A percentile compares a stretch with the other conserved stretches of the same genome.
Conservation (phyloP, 805 yeast species). For the Blastobotrys parvus region DNA sequence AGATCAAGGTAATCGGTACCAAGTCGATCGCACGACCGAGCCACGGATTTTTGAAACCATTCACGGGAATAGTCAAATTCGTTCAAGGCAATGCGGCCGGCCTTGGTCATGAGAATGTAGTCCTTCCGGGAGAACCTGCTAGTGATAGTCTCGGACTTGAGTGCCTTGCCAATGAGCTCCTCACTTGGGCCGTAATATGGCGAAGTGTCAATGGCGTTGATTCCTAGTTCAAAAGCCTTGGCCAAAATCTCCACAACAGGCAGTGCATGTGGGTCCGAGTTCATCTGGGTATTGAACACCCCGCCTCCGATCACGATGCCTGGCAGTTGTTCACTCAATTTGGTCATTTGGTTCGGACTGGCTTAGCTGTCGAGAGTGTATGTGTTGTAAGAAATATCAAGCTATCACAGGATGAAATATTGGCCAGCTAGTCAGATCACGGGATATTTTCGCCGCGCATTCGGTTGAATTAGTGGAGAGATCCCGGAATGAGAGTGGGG, state of each 20-base stretch:
- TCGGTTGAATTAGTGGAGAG: no score
- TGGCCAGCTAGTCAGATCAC: no score
- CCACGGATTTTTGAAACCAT: constrained; percentile 53
- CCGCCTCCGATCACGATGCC: constrained; percentile 76
- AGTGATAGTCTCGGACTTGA: constrained; percentile 29
- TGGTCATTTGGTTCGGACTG: not conserved
- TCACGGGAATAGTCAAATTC: constrained; percentile 68
- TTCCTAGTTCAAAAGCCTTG: constrained; percentile 55
- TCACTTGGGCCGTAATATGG: constrained; percentile 93
- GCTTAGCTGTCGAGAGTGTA: no score
- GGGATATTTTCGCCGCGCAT: no score
- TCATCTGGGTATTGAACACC: constrained; percentile 75
- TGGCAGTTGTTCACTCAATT: constrained; percentile 19
- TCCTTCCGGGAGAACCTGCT: constrained; percentile 43
- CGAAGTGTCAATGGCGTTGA: constrained; percentile 79
- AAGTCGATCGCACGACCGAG: constrained; percentile 59
- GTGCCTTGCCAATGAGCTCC: constrained; percentile 59
- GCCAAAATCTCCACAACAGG: constrained; percentile 51
- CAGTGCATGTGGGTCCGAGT: constrained; percentile 52
- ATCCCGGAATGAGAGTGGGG: no score
- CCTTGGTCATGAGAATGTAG: constrained; percentile 73
- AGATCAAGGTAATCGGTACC: constrained; percentile 64
- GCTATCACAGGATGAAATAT: no score
- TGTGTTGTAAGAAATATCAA: no score
- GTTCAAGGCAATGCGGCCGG: constrained; percentile 61